Evolutionary conservation across 768 basidiomycete species (phyloP).

Genomic region (Fomitopsis pulvina): DNA sequence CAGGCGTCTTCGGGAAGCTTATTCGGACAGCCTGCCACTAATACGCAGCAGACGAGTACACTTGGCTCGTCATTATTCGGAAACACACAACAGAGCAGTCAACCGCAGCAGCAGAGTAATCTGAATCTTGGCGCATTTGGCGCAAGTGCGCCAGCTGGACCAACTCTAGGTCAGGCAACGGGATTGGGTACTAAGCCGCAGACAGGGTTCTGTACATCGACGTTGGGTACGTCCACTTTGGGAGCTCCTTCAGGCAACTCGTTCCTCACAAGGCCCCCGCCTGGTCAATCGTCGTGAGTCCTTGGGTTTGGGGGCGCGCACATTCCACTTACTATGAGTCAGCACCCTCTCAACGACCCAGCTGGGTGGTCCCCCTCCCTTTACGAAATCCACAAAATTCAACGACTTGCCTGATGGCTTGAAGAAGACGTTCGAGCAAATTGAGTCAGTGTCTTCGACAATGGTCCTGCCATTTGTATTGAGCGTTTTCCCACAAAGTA

Average conservation of each 20-base stretch:
- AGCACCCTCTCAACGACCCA: conserved; percentile 3
- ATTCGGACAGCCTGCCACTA: conserved; percentile 24
- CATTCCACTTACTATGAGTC: no score
- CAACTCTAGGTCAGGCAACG: conserved; percentile 4
- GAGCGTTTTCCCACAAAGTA: conserved; percentile 10
- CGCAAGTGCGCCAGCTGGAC: conserved; percentile 5
- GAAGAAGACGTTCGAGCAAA: conserved; percentile 55
- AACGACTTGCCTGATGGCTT: conserved; percentile 73
- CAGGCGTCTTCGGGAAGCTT: conserved; percentile 10
- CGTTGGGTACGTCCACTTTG: conserved; percentile 2
- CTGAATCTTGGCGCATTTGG: conserved; percentile 16
- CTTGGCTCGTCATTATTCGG: conserved; percentile 30
- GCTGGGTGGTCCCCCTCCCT: conserved; percentile 28
- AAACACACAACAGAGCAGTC: conserved; percentile 16
- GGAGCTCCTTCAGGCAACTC: background rate
- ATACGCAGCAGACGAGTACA: conserved; percentile 25
- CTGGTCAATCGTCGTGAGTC: no score
- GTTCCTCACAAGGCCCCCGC: no score
- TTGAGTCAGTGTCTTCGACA: conserved; percentile 63
- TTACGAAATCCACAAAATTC: conserved; percentile 63
- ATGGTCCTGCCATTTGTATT: no score
- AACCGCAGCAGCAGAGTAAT: conserved; percentile 21
- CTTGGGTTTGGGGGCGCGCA: no score
- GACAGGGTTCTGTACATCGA: conserved; percentile 5
- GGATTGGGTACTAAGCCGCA: conserved; percentile 10